These are phyloP conservation scores for Talaromyces stipitatus DNA, from an alignment of 495 filamentous ascomycete genomes.

Conservation along the genomic window DNA sequence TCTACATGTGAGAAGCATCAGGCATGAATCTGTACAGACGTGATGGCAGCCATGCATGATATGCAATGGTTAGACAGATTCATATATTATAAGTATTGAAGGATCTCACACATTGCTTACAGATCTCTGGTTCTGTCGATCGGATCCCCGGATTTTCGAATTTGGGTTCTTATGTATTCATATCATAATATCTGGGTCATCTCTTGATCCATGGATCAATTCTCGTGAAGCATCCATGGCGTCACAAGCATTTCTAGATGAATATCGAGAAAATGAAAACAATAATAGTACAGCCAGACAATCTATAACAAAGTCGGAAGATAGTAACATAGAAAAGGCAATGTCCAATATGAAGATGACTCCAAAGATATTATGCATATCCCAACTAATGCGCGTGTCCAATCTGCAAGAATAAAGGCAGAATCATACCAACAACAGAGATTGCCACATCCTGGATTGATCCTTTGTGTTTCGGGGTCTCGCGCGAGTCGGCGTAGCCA, in stretches of 20 bases:
- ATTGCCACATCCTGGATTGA: constrained; percentile 53
- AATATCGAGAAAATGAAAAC: not conserved
- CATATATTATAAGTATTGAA: not conserved
- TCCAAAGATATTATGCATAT: not conserved
- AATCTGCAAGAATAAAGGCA: constrained; percentile 83
- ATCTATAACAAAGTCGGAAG: not conserved
- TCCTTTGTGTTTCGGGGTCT: constrained; percentile 32
- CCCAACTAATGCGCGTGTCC: constrained; percentile 70
- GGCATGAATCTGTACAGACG: not conserved
- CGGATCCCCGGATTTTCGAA: not conserved
- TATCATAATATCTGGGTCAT: not conserved
- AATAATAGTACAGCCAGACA: not conserved
- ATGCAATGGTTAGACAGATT: not conserved
- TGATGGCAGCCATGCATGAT: not conserved
- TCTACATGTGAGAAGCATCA: no score
- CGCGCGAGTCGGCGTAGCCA: constrained; percentile 56
- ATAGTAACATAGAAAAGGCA: not conserved
- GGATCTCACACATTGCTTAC: no score
- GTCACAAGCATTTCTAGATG: no score
- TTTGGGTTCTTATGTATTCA: not conserved
- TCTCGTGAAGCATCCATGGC: not conserved
- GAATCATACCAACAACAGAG: constrained; percentile 79
- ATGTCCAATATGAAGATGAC: not conserved
- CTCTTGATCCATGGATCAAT: not conserved
- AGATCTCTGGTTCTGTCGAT: not conserved